Base-by-base conservation (phyloP, 768 basidiomycete species). In the Lentinula edodes region DNA sequence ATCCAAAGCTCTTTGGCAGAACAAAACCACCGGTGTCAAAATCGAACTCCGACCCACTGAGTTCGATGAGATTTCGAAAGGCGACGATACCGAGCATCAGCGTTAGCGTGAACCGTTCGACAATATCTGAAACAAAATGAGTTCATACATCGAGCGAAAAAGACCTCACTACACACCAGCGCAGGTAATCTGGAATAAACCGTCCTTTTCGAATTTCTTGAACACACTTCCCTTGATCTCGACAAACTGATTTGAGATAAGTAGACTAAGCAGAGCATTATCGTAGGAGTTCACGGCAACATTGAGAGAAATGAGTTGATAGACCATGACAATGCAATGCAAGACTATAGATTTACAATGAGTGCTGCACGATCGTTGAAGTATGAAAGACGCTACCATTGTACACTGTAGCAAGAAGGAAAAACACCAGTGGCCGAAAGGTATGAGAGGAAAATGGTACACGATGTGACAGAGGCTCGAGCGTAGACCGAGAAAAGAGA, bases 211-310 rank as follows among this genome's bases (percentile, higher is more conserved):
- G 68, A 99, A 98, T 71, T 90, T 98, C 75, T 98, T 99, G 85
- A 99, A 99, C 1, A 99, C 97, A 70, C 92, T 94, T 38, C 96
- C 95, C 75, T 99, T 99, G 74, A 98, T 98, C 75, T 99, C 97
- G 38, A 98, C 96, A 68, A 99, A 98, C 72, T 99, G 97, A 70
- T 98, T 99, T 50, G 94, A 97, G 50, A 99, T 87, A 7, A 99
- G 82, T 0, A 99, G 82, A 0, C 95, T 97, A 43, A 99, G 80
- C 6, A 99, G 84, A 2, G 96, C 89, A 67, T 98, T 91, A 71
- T 98, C 95, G 72, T 96, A 99, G 16, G 95, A 96, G 75, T 98
- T 98, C 70, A 99, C 90, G 5, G 97, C 96, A 39, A 99, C 96
- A 65, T 98, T 98, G 61, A 99, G 81, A 5, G 95, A 84, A 59